Conservation (phyloP, 2,329 filamentous ascomycete genomes). For the Amauroascus verrucosus region DNA sequence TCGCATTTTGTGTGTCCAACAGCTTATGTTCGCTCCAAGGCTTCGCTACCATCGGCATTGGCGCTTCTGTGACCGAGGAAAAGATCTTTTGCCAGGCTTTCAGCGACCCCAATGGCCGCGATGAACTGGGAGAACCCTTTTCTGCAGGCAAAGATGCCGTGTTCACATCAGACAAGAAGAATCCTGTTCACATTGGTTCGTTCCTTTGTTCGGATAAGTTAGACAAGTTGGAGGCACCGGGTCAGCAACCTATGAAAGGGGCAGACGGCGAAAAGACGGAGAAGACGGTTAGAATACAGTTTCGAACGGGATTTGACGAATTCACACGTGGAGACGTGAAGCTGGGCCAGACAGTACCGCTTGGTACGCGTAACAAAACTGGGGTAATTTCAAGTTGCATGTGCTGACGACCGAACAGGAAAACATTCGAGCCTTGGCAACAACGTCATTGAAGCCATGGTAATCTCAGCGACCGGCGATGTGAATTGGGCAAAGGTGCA, state of each 20-base stretch:
- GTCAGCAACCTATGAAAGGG: not conserved
- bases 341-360: conserved; percentile 4
- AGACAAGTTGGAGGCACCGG: conserved; percentile 3
- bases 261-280: not conserved
- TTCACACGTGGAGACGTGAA: conserved; percentile 11
- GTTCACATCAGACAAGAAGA: conserved; percentile 2
- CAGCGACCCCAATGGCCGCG: conserved; percentile 13
- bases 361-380: conserved; percentile 9
- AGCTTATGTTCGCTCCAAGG: not conserved
- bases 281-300: conserved; percentile 10
- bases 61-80: conserved; percentile 10
- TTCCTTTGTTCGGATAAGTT: conserved; percentile 9
- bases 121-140: conserved; percentile 13
- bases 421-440: not conserved
- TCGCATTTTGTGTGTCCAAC: not conserved
- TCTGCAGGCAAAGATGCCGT: conserved; percentile 1
- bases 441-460: conserved; percentile 10
- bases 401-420: not conserved
- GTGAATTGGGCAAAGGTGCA: not conserved
- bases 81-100: conserved; percentile 14
- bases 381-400: not conserved
- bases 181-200: conserved; percentile 10
- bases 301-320: conserved; percentile 6
- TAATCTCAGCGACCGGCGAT: conserved; percentile 4
- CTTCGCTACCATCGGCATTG: conserved; percentile 4